Conservation (phyloP, 805 yeast species). For the Sugiyamaella boreocaroliniensis region DNA sequence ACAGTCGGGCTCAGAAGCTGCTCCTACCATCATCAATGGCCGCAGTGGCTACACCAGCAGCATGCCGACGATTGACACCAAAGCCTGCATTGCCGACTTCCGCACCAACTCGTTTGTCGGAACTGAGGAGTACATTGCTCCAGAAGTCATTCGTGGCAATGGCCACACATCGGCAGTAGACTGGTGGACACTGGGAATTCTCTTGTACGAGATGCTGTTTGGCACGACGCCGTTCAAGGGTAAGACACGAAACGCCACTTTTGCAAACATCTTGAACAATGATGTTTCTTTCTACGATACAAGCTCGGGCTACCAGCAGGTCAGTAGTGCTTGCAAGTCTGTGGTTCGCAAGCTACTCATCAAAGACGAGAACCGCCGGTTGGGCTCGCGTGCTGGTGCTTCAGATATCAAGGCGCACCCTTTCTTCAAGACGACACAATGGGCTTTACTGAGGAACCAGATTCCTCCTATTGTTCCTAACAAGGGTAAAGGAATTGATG, state of each 20-base stretch:
- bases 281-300: conserved; percentile 75
- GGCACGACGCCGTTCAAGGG: conserved; percentile 98
- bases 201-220: conserved; percentile 87
- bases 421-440: conserved; percentile 83
- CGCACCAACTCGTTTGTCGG: conserved; percentile 98
- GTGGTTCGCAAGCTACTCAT: conserved; percentile 74
- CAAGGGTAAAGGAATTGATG: conserved; percentile 50
- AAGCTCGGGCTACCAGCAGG: conserved; percentile 38
- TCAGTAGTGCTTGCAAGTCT: conserved; percentile 70
- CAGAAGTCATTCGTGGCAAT: conserved; percentile 93
- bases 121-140: conserved; percentile 97
- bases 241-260: conserved; percentile 77
- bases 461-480: conserved; percentile 96
- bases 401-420: conserved; percentile 88
- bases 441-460: conserved; percentile 91
- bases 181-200: conserved; percentile 98
- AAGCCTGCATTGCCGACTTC: conserved; percentile 91
- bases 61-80: conserved; percentile 76
- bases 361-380: conserved; percentile 80
- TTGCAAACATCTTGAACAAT: conserved; percentile 74
- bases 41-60: conserved; percentile 30
- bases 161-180: conserved; percentile 98
- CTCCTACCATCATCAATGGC: conserved; percentile 56
- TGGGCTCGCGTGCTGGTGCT: conserved; percentile 93
- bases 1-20: conserved; percentile 69